Conservation (phyloP, 192 early-diverging fungal species). For the Umbelopsis ramanniana region DNA sequence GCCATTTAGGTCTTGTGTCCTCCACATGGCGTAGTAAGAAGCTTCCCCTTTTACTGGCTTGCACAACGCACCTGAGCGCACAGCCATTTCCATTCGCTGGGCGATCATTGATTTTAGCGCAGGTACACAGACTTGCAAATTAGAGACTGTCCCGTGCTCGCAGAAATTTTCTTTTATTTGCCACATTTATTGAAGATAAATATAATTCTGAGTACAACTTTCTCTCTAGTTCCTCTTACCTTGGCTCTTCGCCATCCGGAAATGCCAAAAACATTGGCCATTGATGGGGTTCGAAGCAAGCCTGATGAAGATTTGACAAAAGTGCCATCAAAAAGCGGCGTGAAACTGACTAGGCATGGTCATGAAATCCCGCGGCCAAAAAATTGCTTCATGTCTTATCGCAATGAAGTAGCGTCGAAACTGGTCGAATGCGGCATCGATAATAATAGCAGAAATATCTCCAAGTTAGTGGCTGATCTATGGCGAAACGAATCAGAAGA, state of each 20-base stretch:
- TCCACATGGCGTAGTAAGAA: conserved; percentile 10
- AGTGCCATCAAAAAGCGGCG: neutral
- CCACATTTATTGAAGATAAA: neutral
- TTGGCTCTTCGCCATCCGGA: too few relatives aligned
- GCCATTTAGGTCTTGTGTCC: neutral
- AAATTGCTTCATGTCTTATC: conserved; percentile 10
- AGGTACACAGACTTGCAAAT: too few relatives aligned
- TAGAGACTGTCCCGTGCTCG: neutral
- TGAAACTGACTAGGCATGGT: neutral
- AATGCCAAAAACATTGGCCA: neutral
- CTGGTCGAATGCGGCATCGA: neutral
- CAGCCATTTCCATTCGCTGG: neutral
- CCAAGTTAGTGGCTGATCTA: conserved; percentile 1
- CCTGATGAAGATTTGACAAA: neutral
- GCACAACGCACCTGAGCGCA: neutral
- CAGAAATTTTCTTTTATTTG: conserved; percentile 22
- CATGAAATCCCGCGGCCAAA: neutral
- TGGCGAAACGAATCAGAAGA: neutral
- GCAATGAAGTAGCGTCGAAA: neutral
- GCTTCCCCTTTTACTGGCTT: neutral
- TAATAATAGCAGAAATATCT: neutral
- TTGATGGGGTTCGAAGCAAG: neutral
- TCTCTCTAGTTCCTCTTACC: too few relatives aligned
- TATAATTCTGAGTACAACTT: too few relatives aligned
- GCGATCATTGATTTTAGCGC: neutral